Conservation (phyloP, 371 early-diverging fungal genomes). For the Fennellomyces sp. region DNA sequence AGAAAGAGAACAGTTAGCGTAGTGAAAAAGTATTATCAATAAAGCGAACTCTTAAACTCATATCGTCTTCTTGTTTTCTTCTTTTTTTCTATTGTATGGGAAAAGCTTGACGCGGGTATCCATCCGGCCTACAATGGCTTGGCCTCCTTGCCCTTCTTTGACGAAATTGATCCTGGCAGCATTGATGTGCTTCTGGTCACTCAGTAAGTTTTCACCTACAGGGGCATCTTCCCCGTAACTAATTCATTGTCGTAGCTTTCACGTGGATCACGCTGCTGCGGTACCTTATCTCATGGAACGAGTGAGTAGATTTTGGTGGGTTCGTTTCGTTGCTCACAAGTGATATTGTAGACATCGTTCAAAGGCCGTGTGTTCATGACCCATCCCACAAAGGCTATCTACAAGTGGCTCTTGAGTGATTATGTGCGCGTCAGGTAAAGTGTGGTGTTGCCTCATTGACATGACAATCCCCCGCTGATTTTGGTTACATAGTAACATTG, state of each 20-base stretch:
- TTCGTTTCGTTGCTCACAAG: neutral
- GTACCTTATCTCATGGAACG: constrained; percentile 99
- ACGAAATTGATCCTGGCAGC: constrained; percentile 93
- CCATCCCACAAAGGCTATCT: constrained; percentile 99
- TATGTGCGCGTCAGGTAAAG: constrained; percentile 91
- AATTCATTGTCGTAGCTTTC: constrained; percentile 74
- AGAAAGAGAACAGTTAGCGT: neutral
- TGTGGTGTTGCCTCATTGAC: neutral
- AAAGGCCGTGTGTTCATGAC: constrained; percentile 99
- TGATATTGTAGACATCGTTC: constrained; percentile 82
- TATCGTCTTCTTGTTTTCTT: constrained; percentile 16
- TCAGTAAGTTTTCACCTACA: constrained; percentile 67
- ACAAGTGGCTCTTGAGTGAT: constrained; percentile 98
- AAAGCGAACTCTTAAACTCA: constrained; percentile 9
- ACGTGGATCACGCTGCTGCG: constrained; percentile 99
- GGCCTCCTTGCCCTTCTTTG: constrained; percentile 97
- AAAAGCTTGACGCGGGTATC: constrained; percentile 97
- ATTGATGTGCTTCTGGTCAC: constrained; percentile 97
- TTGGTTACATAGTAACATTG: constrained; percentile 64
- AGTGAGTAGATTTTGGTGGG: constrained; percentile 43
- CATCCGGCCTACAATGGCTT: constrained; percentile 99
- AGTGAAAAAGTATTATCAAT: neutral
- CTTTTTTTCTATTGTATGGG: constrained; percentile 7
- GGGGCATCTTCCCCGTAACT: neutral
- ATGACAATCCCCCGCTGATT: constrained; percentile 7